A percentile compares a stretch with the other conserved stretches of the same genome.
Conservation (phyloP, 2,329 filamentous ascomycete species). For the Colletotrichum tamarilloi region DNA sequence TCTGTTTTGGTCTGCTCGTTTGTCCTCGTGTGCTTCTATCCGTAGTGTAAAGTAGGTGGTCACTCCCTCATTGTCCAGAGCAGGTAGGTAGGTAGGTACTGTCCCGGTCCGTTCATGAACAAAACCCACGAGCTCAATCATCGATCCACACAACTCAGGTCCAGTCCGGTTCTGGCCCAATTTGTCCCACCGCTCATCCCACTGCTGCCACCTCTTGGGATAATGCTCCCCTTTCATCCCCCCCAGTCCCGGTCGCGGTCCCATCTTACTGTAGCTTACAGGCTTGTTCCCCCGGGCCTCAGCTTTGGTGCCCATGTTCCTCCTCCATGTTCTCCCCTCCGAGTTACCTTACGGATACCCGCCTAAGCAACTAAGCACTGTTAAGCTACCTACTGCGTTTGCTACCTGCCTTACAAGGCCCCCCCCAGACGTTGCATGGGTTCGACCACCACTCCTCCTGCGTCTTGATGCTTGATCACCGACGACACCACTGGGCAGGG, state of each 20-base stretch:
- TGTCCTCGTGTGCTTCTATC: background rate
- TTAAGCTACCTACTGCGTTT: no score
- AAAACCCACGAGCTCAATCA: background rate
- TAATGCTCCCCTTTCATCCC: background rate
- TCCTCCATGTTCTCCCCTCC: background rate
- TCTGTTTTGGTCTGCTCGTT: background rate
- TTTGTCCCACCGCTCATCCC: background rate
- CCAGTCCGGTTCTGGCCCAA: slow-evolving; percentile 7
- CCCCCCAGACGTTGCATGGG: slow-evolving; percentile 26
- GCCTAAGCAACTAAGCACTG: no score
- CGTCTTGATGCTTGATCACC: slow-evolving; percentile 22
- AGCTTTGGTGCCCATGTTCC: background rate
- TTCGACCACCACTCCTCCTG: slow-evolving; percentile 20
- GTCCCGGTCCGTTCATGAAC: background rate
- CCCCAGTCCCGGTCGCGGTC: background rate
- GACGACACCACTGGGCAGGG: background rate
- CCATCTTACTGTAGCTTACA: background rate
- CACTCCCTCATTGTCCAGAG: no score
- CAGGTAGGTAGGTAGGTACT: no score
- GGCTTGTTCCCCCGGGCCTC: background rate
- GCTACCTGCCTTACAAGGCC: background rate
- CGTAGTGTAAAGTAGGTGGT: no score
- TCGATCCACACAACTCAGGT: background rate
- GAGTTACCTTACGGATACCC: background rate
- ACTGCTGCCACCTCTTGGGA: background rate